phyloP scores from a whole-genome alignment of 192 early-diverging fungal genomes.

The Rhizophagus sp. region DNA sequence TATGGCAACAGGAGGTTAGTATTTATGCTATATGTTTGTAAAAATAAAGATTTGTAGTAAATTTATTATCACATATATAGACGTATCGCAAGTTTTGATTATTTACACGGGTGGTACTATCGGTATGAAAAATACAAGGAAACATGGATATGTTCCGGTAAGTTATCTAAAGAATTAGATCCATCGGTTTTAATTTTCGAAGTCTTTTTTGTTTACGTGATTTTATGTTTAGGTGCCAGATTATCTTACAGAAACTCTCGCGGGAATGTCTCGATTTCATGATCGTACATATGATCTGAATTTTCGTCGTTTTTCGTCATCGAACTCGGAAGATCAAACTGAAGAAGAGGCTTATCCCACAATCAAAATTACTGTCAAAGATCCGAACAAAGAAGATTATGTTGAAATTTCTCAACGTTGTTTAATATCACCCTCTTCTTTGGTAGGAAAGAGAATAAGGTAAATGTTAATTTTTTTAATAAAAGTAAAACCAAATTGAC shows the following conservation, averaged over 20 bases:
- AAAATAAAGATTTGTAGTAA: too few species aligned
- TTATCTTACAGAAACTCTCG: conserved; percentile 78
- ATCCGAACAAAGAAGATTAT: not conserved
- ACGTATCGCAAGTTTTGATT: conserved; percentile 79
- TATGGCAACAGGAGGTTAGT: conserved; percentile 9
- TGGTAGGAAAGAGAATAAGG: conserved; percentile 89
- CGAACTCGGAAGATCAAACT: conserved; percentile 34
- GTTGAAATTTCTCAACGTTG: conserved; percentile 30
- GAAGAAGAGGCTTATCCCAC: conserved; percentile 20
- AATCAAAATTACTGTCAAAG: conserved; percentile 12
- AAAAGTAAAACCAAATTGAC: too few species aligned
- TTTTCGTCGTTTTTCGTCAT: conserved; percentile 30
- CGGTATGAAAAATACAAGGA: conserved; percentile 78
- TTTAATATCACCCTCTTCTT: conserved; percentile 82
- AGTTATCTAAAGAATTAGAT: not conserved
- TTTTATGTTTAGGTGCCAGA: conserved; percentile 54
- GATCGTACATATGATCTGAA: conserved; percentile 53
- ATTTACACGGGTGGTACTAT: conserved; percentile 97
- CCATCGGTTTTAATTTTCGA: not conserved
- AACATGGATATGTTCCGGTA: conserved; percentile 73
- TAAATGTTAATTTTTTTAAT: not conserved
- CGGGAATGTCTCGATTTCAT: conserved; percentile 81
- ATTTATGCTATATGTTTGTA: not conserved
- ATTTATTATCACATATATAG: conserved; percentile 35
- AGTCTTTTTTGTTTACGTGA: conserved; percentile 7